Base-by-base conservation (phyloP, 495 filamentous ascomycete genomes). In the Penicillium herquei region DNA sequence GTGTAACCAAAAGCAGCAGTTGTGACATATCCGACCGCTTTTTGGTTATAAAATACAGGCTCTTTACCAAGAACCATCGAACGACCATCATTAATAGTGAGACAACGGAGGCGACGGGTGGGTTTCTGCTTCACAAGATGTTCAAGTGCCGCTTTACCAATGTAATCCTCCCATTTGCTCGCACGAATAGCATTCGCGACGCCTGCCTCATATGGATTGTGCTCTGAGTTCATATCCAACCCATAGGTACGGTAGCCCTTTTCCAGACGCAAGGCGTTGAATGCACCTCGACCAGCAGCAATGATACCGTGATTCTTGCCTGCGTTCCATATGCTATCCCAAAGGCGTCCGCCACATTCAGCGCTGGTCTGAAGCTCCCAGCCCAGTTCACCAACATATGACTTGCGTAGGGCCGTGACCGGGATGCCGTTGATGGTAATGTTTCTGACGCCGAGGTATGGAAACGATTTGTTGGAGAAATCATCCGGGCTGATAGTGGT, bases 341-440 rank as follows among this genome's bases (percentile, higher is more conserved):
- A 81, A 1, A 81, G 56, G 3, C 69, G 72, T 7, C 59, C 60
- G 7, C 78, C 78, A 46, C 71, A 71, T 7, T 80, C 78, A 7
- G 77, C 74, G 51, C 62, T 77, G 6, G 76, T 69, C 43, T 79
- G 73, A 39, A 81, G 71, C 57, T 81, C 78, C 78, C 77, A 80
- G 39, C 78, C 78, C 0, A 69, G 58, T 53, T 81, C 78, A 13
- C 78, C 78, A 18, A 80, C 75, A 40, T 75, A 76, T 9, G 78
- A 80, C 21, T 77, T 69, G 0, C 78, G 69, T 10, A 79, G 59
- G 0, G 68, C 61, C 3, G 62, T 71, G 5, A 79, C 77, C 0
- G 77, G 75, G 42, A 80, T 71, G 33, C 73, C 67, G 34, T 59
- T 62, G 48, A 79, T 57, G 18, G 46, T 64, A 1, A 62, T 68